Percentiles rank a stretch among this genome's conserved stretches.
Evolutionary conservation across 768 basidiomycete genomes (phyloP).

Genomic region (Calvatia gigantea): DNA sequence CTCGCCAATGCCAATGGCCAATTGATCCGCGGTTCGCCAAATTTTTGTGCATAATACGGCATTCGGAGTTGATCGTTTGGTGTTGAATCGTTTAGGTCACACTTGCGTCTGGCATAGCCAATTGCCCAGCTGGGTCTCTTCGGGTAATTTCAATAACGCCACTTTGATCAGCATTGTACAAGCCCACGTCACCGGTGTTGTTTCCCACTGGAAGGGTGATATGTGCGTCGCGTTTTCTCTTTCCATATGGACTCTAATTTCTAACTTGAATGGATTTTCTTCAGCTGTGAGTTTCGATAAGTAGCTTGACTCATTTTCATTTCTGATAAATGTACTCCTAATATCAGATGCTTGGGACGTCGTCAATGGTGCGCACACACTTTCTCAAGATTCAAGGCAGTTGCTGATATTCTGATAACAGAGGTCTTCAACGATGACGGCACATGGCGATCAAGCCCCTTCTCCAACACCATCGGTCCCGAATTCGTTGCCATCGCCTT

Average conservation of each 20-base stretch:
- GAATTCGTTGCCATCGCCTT: slow-evolving; percentile 49
- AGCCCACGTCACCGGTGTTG: slow-evolving; percentile 43
- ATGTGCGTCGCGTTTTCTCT: slow-evolving; percentile 27
- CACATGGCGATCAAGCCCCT: slow-evolving; percentile 49
- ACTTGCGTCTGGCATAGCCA: slow-evolving; percentile 52
- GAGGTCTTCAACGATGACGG: slow-evolving; percentile 61
- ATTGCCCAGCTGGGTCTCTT: slow-evolving; percentile 47
- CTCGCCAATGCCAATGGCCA: slow-evolving; percentile 44
- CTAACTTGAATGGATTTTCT: background rate
- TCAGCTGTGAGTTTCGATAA: slow-evolving; percentile 14
- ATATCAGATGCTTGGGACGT: slow-evolving; percentile 45
- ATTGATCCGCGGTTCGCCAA: slow-evolving; percentile 36
- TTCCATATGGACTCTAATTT: background rate
- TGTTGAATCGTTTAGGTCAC: slow-evolving; percentile 32
- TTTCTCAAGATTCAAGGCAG: background rate
- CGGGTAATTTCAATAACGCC: slow-evolving; percentile 36
- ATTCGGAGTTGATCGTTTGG: background rate
- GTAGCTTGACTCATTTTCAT: background rate
- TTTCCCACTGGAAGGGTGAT: slow-evolving; percentile 50
- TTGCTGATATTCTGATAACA: slow-evolving; percentile 10
- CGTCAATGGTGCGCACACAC: slow-evolving; percentile 34
- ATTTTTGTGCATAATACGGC: background rate
- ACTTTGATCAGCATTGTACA: slow-evolving; percentile 40
- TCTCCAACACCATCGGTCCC: slow-evolving; percentile 45
- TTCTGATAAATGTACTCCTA: background rate